These are phyloP conservation scores for Wickerhamiella domercqiae DNA, from an alignment of 805 yeast species.

Conservation along the genomic window DNA sequence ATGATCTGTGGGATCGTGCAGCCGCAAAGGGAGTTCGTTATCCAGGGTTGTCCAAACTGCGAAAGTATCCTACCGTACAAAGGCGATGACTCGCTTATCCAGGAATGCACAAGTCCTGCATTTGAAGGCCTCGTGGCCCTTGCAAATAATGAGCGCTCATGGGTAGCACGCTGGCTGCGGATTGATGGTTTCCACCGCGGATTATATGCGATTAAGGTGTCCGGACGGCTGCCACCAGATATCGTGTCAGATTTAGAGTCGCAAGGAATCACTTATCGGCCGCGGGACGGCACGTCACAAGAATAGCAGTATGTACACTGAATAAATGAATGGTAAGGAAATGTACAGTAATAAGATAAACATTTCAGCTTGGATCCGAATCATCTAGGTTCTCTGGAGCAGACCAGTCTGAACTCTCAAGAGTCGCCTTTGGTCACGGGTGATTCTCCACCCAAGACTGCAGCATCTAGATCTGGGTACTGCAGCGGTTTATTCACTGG, in stretches of 20 bases:
- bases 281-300: constrained; percentile 67
- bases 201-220: constrained; percentile 81
- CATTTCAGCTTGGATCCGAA: too few species aligned
- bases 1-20: constrained; percentile 93
- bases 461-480: constrained; percentile 9
- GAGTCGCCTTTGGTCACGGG: too few species aligned
- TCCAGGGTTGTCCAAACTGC: constrained; percentile 91
- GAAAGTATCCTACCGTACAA: constrained; percentile 67
- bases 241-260: constrained; percentile 55
- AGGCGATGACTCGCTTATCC: constrained; percentile 69
- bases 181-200: constrained; percentile 82
- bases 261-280: constrained; percentile 73
- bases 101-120: constrained; percentile 88
- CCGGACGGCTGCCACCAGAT: constrained; percentile 82
- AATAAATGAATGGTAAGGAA: background rate
- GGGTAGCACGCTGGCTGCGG: constrained; percentile 96
- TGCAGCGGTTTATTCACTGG: constrained; percentile 41
- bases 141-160: constrained; percentile 68
- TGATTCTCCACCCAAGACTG: too few species aligned
- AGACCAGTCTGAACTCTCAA: too few species aligned
- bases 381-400: too few species aligned
- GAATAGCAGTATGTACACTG: constrained; percentile 19
- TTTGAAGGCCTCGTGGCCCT: constrained; percentile 91
- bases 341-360: too few species aligned
- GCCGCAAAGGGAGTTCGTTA: constrained; percentile 56